These are phyloP conservation scores for Fraxinus nigra DNA, from an alignment of 305 asterid species.

Conservation along the genomic window DNA sequence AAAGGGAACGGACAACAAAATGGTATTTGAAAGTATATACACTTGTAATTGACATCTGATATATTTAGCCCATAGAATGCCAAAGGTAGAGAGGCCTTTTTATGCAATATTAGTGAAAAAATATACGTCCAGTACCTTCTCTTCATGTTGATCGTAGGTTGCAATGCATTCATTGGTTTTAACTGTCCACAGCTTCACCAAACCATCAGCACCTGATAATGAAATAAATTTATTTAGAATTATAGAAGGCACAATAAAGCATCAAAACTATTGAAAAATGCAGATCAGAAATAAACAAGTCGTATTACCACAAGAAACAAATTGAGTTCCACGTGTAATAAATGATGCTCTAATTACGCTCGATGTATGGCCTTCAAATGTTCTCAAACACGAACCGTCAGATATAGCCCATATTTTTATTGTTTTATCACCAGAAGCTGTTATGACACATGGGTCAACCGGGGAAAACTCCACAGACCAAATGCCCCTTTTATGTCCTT, in stretches of 20 bases:
- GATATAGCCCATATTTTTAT: constrained; percentile 91
- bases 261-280: neutral
- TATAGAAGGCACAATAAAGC: constrained; percentile 9
- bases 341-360: constrained; percentile 90
- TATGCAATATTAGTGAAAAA: neutral
- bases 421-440: constrained; percentile 95
- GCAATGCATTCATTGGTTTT: constrained; percentile 86
- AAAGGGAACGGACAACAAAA: neutral
- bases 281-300: constrained; percentile 8
- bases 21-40: neutral
- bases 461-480: constrained; percentile 99
- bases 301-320: constrained; percentile 83
- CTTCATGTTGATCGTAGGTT: constrained; percentile 92
- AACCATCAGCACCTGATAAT: constrained; percentile 84
- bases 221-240: constrained; percentile 18
- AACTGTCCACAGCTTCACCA: constrained; percentile 96
- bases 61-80: neutral
- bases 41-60: neutral
- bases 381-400: constrained; percentile 87
- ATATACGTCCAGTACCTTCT: constrained; percentile 58
- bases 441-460: constrained; percentile 90
- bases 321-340: constrained; percentile 83
- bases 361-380: constrained; percentile 94
- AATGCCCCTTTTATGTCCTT: constrained; percentile 95
- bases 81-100: neutral